These are phyloP conservation scores for Incumbomyces lentus DNA, from an alignment of 2,329 filamentous ascomycete genomes.

Conservation along the genomic window DNA sequence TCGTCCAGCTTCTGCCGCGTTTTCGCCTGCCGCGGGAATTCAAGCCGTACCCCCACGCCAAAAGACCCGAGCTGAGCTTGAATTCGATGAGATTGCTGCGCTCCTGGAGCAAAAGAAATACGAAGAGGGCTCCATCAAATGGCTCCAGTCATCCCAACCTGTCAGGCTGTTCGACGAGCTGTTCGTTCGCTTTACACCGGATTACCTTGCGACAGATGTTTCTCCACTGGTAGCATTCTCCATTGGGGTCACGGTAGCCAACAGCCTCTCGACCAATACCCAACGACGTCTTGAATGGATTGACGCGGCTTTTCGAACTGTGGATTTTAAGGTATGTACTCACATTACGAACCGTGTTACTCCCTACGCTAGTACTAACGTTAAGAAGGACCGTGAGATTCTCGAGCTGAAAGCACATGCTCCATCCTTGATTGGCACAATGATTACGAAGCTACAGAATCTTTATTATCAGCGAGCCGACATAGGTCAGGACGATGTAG, in stretches of 20 bases:
- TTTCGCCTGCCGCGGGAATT: slow-evolving; percentile 13
- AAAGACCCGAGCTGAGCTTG: slow-evolving; percentile 28
- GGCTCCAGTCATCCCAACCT: slow-evolving; percentile 52
- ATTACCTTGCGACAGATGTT: slow-evolving; percentile 42
- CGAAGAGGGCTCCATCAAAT: slow-evolving; percentile 41
- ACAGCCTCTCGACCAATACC: slow-evolving; percentile 43
- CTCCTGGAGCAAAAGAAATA: slow-evolving; percentile 31
- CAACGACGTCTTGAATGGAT: slow-evolving; percentile 50
- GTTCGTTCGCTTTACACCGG: slow-evolving; percentile 48
- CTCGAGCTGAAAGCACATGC: slow-evolving; percentile 18
- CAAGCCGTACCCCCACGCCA: slow-evolving; percentile 19
- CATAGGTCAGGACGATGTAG: slow-evolving; percentile 40
- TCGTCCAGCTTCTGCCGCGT: slow-evolving; percentile 11
- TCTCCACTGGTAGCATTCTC: slow-evolving; percentile 50
- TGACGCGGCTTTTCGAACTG: slow-evolving; percentile 42
- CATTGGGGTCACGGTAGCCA: slow-evolving; percentile 52
- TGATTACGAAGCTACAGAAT: slow-evolving; percentile 46
- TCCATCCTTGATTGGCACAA: slow-evolving; percentile 19
- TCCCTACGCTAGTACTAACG: slow-evolving; percentile 2
- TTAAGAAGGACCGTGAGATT: slow-evolving; percentile 20
- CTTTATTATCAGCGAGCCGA: slow-evolving; percentile 43
- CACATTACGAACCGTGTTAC: neutral
- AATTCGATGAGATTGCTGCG: slow-evolving; percentile 32
- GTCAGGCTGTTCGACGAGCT: slow-evolving; percentile 52
- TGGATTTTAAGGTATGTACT: slow-evolving; percentile 42